Percentiles rank a stretch among this genome's conserved stretches.
These are phyloP conservation scores for Neoboletus subvelutipes DNA, from an alignment of 768 basidiomycete genomes.

Conservation along the genomic window DNA sequence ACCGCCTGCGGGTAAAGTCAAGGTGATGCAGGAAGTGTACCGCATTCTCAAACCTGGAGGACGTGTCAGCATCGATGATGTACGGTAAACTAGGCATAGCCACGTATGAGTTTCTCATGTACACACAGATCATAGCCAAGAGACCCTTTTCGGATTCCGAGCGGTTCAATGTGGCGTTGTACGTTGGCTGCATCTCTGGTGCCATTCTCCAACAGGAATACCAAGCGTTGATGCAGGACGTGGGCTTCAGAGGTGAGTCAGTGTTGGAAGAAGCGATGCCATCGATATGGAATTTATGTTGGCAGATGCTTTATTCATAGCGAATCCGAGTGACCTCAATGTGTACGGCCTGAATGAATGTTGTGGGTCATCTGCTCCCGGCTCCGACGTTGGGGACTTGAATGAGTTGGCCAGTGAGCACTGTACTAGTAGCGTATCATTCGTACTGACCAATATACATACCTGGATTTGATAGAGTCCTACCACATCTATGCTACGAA, in stretches of 20 bases:
- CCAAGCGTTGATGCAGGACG: slow-evolving; percentile 33
- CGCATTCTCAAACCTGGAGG: slow-evolving; percentile 58
- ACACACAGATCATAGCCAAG: slow-evolving; percentile 45
- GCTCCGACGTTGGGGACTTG: slow-evolving; percentile 31
- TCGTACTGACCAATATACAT: not conserved
- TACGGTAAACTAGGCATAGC: slow-evolving; percentile 24
- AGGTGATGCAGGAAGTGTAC: slow-evolving; percentile 45
- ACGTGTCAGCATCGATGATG: slow-evolving; percentile 51
- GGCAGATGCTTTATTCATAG: slow-evolving; percentile 41
- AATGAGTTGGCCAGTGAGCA: slow-evolving; percentile 48
- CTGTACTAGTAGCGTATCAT: not conserved
- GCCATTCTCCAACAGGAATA: slow-evolving; percentile 43
- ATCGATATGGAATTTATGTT: not conserved
- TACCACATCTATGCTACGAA: slow-evolving; percentile 50
- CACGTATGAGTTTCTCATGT: not conserved
- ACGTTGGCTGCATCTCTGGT: slow-evolving; percentile 49
- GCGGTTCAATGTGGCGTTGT: slow-evolving; percentile 39
- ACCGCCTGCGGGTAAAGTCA: slow-evolving; percentile 40
- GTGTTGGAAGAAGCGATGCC: not conserved
- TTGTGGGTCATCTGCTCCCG: slow-evolving; percentile 5
- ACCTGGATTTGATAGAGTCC: slow-evolving; percentile 34
- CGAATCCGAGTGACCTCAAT: slow-evolving; percentile 43
- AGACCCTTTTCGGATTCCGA: slow-evolving; percentile 43
- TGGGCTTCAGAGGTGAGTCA: slow-evolving; percentile 43
- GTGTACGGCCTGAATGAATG: slow-evolving; percentile 30